Conservation (phyloP, 192 early-diverging fungal genomes). For the Martensiomyces pterosporus region DNA sequence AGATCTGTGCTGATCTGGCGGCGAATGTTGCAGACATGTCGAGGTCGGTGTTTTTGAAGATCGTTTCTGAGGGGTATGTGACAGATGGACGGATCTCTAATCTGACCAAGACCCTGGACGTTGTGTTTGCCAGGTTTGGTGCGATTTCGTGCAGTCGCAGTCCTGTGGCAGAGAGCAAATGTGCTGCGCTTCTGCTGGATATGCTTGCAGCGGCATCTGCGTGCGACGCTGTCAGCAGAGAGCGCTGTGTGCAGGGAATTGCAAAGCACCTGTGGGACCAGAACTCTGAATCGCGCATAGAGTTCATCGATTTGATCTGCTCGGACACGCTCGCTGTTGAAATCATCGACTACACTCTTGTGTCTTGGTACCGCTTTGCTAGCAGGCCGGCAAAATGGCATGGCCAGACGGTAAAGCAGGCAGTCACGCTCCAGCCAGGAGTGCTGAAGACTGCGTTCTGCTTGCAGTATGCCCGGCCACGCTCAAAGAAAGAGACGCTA, state of each 20-base stretch:
- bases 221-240: slow-evolving; percentile 5
- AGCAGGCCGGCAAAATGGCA: neutral
- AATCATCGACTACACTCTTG: slow-evolving; percentile 22
- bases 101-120: slow-evolving; percentile 2
- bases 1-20: slow-evolving; percentile 33
- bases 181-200: slow-evolving; percentile 15
- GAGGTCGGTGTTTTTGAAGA: slow-evolving; percentile 22
- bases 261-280: slow-evolving; percentile 6
- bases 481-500: neutral
- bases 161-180: slow-evolving; percentile 4
- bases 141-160: slow-evolving; percentile 4
- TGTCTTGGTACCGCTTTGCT: slow-evolving; percentile 15
- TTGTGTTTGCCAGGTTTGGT: neutral
- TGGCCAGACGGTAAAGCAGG: neutral
- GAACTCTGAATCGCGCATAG: neutral
- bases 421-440: slow-evolving; percentile 4
- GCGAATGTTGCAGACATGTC: slow-evolving; percentile 3
- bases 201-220: slow-evolving; percentile 9
- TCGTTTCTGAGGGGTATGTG: neutral
- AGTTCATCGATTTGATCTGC: slow-evolving; percentile 9
- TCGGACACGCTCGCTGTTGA: slow-evolving; percentile 25
- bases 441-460: slow-evolving; percentile 24
- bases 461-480: slow-evolving; percentile 10
- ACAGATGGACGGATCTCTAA: slow-evolving; percentile 3
- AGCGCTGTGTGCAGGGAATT: slow-evolving; percentile 18